A percentile compares a stretch with the other conserved stretches of the same genome.
Conservation (phyloP, 345 rosid genomes). For the Aquilaria malaccensis region DNA sequence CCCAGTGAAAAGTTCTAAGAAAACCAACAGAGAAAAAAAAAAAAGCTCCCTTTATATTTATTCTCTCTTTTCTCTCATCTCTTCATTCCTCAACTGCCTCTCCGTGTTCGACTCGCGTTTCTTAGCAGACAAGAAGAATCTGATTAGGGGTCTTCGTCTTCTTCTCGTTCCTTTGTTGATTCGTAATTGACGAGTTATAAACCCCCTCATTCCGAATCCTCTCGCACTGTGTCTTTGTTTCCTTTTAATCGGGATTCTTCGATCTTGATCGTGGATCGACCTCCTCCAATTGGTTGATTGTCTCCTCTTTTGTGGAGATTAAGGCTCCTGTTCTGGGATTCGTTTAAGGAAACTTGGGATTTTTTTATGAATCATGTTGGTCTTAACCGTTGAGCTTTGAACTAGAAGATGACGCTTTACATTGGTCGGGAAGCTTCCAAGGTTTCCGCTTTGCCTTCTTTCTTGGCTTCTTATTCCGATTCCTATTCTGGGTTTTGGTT, state of each 20-base stretch:
- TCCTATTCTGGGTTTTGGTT: neutral
- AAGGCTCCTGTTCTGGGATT: neutral
- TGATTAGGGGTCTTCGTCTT: neutral
- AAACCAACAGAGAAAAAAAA: slow-evolving; percentile 6
- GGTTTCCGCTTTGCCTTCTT: slow-evolving; percentile 25
- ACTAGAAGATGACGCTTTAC: slow-evolving; percentile 70
- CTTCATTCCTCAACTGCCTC: slow-evolving; percentile 37
- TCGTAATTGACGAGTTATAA: neutral
- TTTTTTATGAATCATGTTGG: slow-evolving; percentile 30
- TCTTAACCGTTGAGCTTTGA: slow-evolving; percentile 39
- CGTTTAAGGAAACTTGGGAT: slow-evolving; percentile 4
- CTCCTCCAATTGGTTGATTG: slow-evolving; percentile 1
- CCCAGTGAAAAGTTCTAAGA: neutral
- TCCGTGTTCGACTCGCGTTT: slow-evolving; percentile 59
- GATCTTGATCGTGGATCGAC: slow-evolving; percentile 16
- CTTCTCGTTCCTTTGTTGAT: neutral
- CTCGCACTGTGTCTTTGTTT: slow-evolving; percentile 1
- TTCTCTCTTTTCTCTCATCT: neutral
- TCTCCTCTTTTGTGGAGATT: neutral
- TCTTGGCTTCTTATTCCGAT: neutral
- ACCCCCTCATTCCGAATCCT: neutral
- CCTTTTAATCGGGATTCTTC: slow-evolving; percentile 5
- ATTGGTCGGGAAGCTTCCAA: slow-evolving; percentile 96
- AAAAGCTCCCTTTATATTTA: slow-evolving; percentile 1
- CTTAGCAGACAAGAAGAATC: slow-evolving; percentile 21